Base-by-base conservation (phyloP, 2,329 filamentous ascomycete species). In the Uncinocarpus reesii region DNA sequence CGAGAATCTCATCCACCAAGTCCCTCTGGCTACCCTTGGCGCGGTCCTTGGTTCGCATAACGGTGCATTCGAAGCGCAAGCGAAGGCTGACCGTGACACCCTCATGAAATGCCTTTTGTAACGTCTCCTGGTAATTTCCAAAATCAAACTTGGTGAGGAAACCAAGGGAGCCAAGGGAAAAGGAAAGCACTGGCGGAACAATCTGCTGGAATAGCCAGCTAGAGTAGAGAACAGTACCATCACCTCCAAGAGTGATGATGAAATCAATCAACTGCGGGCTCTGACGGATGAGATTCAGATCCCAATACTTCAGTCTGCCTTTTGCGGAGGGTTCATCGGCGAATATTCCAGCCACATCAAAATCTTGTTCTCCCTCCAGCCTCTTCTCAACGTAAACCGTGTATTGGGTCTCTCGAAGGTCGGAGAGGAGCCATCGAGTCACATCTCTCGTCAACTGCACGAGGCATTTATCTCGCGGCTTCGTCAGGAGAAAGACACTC, bases 61-160 rank as follows among this genome's bases (percentile, higher is more conserved):
- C 78, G 0, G 88, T 95, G 23, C 84, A 89, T 67, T 96, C 92
- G 58, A 98, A 95, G 32, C 92, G 79, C 52, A 96, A 69, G 36
- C 92, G 77, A 53, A 98, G 68, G 58, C 86, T 93, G 15, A 96
- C 86, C 0, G 84, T 92, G 16, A 96, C 84, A 5, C 92, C 92
- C 51, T 93, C 82, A 34, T 71, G 73, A 56, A 95, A 92, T 0
- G 85, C 81, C 37, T 74, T 78, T 2, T 74, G 77, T 26, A 95
- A 73, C 1, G 79, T 93, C 11, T 75, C 67, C 52, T 78, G 71
- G 56, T 86, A 87, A 3, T 84, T 71, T 11, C 81, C 79, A 64
- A 89, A 98, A 64, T 96, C 89, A 62, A 96, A 96, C 62, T 95
- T 95, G 21, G 92, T 96, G 55, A 98, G 70, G 62, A 98, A 98